Conservation (phyloP, 352 stramenopile species). For the Halophytophthora polymorphica region DNA sequence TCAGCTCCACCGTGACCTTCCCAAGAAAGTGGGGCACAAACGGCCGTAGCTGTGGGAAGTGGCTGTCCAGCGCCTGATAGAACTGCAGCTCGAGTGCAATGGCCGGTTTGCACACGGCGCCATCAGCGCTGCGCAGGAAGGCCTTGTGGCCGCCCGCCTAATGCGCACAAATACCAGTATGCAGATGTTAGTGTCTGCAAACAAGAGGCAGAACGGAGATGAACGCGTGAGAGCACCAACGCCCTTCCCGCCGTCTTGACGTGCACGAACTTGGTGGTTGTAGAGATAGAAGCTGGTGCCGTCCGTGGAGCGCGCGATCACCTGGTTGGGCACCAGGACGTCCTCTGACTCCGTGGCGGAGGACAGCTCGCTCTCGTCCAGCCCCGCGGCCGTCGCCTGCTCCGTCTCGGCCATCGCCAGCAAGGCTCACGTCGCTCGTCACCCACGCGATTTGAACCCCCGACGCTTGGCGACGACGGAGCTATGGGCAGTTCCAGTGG, state of each 20-base stretch:
- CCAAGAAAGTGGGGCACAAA: constrained; percentile 72
- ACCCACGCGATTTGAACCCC: no score
- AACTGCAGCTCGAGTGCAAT: constrained; percentile 74
- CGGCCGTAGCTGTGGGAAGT: constrained; percentile 52
- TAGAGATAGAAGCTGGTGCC: constrained; percentile 76
- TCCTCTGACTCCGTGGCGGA: constrained; percentile 12
- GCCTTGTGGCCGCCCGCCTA: constrained; percentile 75
- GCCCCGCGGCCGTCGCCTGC: neutral
- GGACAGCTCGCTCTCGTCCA: neutral
- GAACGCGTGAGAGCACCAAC: no score
- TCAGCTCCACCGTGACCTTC: constrained; percentile 58
- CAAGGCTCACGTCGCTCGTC: no score
- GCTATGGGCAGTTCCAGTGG: no score
- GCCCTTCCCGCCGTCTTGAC: no score
- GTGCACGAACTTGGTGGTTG: constrained; percentile 59
- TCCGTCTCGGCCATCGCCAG: no score
- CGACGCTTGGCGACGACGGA: no score
- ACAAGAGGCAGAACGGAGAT: neutral
- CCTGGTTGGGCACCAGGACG: constrained; percentile 37
- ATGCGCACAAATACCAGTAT: neutral
- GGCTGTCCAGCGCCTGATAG: constrained; percentile 53
- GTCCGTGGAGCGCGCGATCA: constrained; percentile 63
- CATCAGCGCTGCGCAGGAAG: constrained; percentile 53
- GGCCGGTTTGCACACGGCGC: constrained; percentile 76
- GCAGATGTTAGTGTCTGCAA: constrained; percentile 3